A percentile compares a stretch with the other conserved stretches of the same genome.
phyloP scores from a whole-genome alignment of 306 rosid genomes.

The Lathyrus tuberosus region DNA sequence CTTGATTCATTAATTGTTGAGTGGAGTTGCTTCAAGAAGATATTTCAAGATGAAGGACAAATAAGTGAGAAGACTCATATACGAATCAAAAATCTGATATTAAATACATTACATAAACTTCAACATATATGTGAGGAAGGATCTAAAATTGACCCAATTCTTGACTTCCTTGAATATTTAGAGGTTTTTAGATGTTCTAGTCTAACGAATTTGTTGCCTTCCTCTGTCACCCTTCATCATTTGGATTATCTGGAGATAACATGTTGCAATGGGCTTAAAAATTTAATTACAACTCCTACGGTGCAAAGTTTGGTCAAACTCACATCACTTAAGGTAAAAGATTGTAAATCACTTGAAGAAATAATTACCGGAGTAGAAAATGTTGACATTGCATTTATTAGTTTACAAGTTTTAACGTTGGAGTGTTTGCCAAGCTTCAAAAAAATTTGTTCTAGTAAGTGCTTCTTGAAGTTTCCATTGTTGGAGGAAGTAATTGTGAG shows the following conservation, averaged over 20 bases:
- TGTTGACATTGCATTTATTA: too few species aligned
- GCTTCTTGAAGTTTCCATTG: not conserved
- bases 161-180: not conserved
- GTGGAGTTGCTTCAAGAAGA: not conserved
- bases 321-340: not conserved
- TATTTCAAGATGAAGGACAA: not conserved
- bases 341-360: not conserved
- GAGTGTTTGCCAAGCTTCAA: not conserved
- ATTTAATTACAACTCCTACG: not conserved
- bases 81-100: too few species aligned
- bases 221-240: not conserved
- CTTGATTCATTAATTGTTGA: not conserved
- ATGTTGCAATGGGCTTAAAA: not conserved
- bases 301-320: not conserved
- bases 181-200: accelerated
- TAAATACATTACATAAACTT: too few species aligned
- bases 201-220: not conserved
- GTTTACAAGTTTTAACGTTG: not conserved
- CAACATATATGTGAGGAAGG: too few species aligned
- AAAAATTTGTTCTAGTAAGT: not conserved
- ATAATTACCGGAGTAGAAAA: not conserved
- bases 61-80: too few species aligned
- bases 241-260: not conserved
- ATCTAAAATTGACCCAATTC: not conserved
- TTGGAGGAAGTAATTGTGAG: conserved; percentile 5